Conservation (phyloP, 192 early-diverging fungal genomes). For the Funneliformis mosseae region DNA sequence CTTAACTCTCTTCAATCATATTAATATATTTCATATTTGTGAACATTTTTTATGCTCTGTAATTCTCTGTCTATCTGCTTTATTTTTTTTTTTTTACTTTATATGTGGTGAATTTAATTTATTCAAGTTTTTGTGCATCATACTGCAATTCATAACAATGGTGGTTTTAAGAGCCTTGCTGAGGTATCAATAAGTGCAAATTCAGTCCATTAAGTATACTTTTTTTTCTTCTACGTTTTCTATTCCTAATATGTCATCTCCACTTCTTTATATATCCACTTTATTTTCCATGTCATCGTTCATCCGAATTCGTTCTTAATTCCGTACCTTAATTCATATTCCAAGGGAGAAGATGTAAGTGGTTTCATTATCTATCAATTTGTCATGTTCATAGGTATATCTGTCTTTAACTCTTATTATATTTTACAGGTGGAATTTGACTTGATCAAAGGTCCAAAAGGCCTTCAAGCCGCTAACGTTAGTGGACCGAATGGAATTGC, state of each 20-base stretch:
- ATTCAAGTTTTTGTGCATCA: slow-evolving; percentile 77
- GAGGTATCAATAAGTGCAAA: slow-evolving; percentile 48
- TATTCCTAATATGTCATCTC: neutral
- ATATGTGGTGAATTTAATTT: slow-evolving; percentile 28
- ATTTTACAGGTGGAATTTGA: slow-evolving; percentile 68
- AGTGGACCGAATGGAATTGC: slow-evolving; percentile 69
- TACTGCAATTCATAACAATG: slow-evolving; percentile 72
- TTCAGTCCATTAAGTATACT: neutral
- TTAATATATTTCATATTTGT: neutral
- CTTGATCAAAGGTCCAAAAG: slow-evolving; percentile 73
- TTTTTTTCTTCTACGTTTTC: neutral
- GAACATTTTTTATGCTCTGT: slow-evolving; percentile 15
- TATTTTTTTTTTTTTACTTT: slow-evolving; percentile 24
- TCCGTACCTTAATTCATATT: neutral
- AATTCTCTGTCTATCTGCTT: slow-evolving; percentile 25
- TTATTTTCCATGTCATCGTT: neutral
- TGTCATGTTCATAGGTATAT: neutral
- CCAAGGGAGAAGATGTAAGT: slow-evolving; percentile 56
- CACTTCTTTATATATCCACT: neutral
- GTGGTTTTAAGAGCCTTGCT: slow-evolving; percentile 75
- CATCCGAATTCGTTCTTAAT: neutral
- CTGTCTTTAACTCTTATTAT: neutral
- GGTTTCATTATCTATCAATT: neutral
- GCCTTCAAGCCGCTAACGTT: slow-evolving; percentile 80
- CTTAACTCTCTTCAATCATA: neutral